Evolutionary conservation across 805 yeast genomes (phyloP).

Genomic region (Starmerella gropengiesseri): DNA sequence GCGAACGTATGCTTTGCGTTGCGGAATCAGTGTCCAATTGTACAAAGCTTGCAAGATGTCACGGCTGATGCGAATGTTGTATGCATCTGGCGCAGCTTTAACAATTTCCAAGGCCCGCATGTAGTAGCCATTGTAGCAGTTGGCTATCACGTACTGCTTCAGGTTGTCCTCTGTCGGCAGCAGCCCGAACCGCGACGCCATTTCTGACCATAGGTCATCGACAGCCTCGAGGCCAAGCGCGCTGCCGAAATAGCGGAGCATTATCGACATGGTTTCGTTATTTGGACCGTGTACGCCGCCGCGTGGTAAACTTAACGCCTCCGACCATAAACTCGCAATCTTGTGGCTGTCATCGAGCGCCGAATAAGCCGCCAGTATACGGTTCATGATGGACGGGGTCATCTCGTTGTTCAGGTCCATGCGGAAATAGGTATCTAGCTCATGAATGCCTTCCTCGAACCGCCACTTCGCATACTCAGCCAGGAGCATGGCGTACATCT

Average conservation of each 20-base stretch:
- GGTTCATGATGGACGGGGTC: conserved; percentile 48
- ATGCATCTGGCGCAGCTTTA: conserved; percentile 34
- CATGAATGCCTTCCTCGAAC: conserved; percentile 56
- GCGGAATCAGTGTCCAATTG: conserved; percentile 36
- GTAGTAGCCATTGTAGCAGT: conserved; percentile 53
- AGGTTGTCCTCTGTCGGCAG: conserved; percentile 43
- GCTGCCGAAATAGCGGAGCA: conserved; percentile 53
- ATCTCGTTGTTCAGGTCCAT: conserved; percentile 49
- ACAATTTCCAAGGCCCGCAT: conserved; percentile 46
- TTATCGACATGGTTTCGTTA: conserved; percentile 52
- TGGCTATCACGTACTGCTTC: conserved; percentile 55
- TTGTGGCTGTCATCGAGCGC: conserved; percentile 44
- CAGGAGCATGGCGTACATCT: conserved; percentile 51
- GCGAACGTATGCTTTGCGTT: conserved; percentile 31
- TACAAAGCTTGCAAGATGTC: conserved; percentile 29
- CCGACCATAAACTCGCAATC: conserved; percentile 49
- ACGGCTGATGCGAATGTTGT: conserved; percentile 23
- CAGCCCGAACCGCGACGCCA: conserved; percentile 41
- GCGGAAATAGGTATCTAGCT: conserved; percentile 51
- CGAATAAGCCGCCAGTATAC: conserved; percentile 54
- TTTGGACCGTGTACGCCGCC: conserved; percentile 38
- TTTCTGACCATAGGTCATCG: conserved; percentile 48
- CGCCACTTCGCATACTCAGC: conserved; percentile 46
- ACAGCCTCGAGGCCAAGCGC: conserved; percentile 43
- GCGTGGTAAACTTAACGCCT: conserved; percentile 44